Evolutionary conservation across 495 filamentous ascomycete species (phyloP), one percentile per base, ranked within the genome.

Genomic region (Aspergillus cristatus): DNA sequence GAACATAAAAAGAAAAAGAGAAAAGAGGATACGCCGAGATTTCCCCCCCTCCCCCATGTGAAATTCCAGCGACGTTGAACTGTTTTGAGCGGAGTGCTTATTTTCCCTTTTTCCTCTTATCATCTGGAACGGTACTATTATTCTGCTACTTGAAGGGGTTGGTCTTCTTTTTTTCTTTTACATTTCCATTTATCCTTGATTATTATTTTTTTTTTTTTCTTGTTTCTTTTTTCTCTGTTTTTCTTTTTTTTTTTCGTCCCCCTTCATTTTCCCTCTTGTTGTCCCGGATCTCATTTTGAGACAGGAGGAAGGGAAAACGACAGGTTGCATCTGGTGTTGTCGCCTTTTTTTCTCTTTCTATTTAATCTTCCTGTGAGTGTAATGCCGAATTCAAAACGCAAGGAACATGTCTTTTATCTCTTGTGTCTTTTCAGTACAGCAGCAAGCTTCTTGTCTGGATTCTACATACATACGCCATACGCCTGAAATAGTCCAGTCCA

Each of bases 301-400:
- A 49, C 49, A 48, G 43, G 53, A 50, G 48, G 53, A 45, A 54
- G 54, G 58, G 54, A 46, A 49, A 50, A 51, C 51, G 53, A 62
- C 41, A 45, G 42, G 46, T 41, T 57, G 48, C 50, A 53, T 57
- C 38, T 51, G 50, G 46, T 54, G 46, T 51, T 49, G 28, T 41
- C 34, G 35, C 45, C 54, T 50, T 45, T 47, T 43, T 39, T 52
- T 53, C 13, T 53, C 51, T 34, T 46, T 41, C 41, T 34, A 47
- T 51, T 38, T 52, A 45, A 51, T 46, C 40, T 46, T 49, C 43
- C 42, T 47, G 52, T 55, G 45, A 52, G 52, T 50, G 52, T 52
- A 52, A 52, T 50, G 52, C 48, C 48, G 52, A 50, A 51, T 55
- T 51, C 48, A 43, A 48, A 52, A 55, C 46, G 46, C 48, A 60